Evolutionary conservation across 2,329 filamentous ascomycete genomes (phyloP).

Genomic region (Thermoascus crustaceus): DNA sequence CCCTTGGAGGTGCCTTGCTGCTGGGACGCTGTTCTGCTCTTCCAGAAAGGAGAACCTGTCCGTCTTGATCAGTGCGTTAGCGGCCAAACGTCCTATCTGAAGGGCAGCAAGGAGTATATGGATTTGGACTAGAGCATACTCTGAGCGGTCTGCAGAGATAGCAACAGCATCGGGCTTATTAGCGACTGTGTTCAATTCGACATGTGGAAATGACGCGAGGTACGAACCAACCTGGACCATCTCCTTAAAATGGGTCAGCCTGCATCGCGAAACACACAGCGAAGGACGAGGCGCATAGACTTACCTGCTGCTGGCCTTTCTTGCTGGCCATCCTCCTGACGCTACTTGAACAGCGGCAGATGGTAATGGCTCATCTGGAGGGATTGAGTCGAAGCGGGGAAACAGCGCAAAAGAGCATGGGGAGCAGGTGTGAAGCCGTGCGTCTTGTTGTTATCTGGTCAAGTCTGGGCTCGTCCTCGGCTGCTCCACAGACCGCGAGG

Average conservation of each 20-base stretch:
- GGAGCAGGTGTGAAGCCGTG: too few relatives aligned
- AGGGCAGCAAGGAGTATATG: slow-evolving; percentile 1
- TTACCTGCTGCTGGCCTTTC: slow-evolving; percentile 64
- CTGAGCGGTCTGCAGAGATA: slow-evolving; percentile 26
- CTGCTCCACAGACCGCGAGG: too few relatives aligned
- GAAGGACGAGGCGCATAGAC: slow-evolving; percentile 17
- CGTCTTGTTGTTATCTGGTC: too few relatives aligned
- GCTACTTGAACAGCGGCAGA: slow-evolving; percentile 7
- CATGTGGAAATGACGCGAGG: slow-evolving; percentile 16
- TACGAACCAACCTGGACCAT: slow-evolving; percentile 99
- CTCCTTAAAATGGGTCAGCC: slow-evolving; percentile 53
- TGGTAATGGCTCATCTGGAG: too few relatives aligned
- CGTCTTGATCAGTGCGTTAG: slow-evolving; percentile 45
- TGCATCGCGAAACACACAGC: slow-evolving; percentile 1
- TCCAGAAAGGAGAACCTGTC: slow-evolving; percentile 85
- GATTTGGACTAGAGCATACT: slow-evolving; percentile 22
- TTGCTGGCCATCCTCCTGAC: slow-evolving; percentile 27
- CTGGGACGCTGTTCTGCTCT: slow-evolving; percentile 46
- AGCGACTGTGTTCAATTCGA: slow-evolving; percentile 12
- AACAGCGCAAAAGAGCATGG: too few relatives aligned
- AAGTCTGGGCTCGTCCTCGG: too few relatives aligned
- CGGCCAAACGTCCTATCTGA: slow-evolving; percentile 12
- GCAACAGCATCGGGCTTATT: slow-evolving; percentile 13
- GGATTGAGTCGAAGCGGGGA: too few relatives aligned
- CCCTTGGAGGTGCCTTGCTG: slow-evolving; percentile 48